A percentile compares a stretch with the other conserved stretches of the same genome.
These are phyloP conservation scores for Mrakia hoshinonis DNA, from an alignment of 768 basidiomycete genomes.

Conservation along the genomic window DNA sequence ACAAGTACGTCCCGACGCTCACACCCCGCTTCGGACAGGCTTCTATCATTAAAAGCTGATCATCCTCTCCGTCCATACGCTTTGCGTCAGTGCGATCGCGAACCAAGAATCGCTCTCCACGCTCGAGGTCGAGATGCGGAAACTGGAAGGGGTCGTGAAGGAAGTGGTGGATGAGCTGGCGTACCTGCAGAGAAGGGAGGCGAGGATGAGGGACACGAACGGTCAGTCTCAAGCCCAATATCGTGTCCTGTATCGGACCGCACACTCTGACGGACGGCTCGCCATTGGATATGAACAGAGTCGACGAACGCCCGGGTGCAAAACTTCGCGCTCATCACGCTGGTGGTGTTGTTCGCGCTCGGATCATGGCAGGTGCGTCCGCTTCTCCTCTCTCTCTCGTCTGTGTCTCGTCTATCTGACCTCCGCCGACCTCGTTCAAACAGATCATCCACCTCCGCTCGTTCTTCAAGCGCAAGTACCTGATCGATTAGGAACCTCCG, in stretches of 20 bases:
- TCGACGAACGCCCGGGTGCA: constrained; percentile 88
- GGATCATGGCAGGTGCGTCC: constrained; percentile 70
- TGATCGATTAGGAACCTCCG: constrained; percentile 36
- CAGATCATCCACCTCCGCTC: constrained; percentile 77
- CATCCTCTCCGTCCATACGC: neutral
- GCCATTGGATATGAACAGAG: constrained; percentile 45
- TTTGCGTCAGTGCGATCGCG: constrained; percentile 70
- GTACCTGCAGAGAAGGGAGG: constrained; percentile 84
- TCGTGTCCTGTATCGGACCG: no score
- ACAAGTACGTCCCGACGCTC: constrained; percentile 62
- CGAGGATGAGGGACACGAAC: constrained; percentile 78
- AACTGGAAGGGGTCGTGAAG: constrained; percentile 86
- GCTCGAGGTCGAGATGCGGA: constrained; percentile 96
- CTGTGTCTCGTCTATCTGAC: neutral
- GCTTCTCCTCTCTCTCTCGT: neutral
- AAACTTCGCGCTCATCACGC: constrained; percentile 83
- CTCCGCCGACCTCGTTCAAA: neutral
- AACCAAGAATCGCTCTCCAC: constrained; percentile 94
- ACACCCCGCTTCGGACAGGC: neutral
- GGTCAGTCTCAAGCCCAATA: no score
- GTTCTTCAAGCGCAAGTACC: constrained; percentile 77
- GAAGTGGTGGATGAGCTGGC: constrained; percentile 89
- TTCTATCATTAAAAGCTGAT: neutral
- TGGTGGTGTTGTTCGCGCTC: constrained; percentile 64
- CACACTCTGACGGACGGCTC: no score